phyloP scores from a whole-genome alignment of 169 alveolate species.

The Plasmodium yoelii region DNA sequence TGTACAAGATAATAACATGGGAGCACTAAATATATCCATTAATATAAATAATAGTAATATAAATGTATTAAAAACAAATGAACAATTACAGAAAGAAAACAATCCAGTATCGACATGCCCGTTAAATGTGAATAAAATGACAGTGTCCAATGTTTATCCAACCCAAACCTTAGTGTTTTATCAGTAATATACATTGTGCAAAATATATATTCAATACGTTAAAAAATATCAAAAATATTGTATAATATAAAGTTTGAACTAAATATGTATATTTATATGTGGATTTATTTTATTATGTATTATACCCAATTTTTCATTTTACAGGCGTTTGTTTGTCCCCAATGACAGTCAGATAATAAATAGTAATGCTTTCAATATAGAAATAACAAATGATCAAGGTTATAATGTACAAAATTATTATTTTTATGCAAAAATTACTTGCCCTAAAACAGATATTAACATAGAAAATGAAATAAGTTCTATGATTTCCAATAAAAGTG shows the following conservation, averaged over 20 bases:
- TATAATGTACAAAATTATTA: constrained; percentile 33
- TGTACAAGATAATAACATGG: constrained; percentile 32
- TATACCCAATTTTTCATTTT: constrained; percentile 3
- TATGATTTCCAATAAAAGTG: constrained; percentile 5
- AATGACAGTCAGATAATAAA: constrained; percentile 11
- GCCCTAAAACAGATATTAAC: constrained; percentile 29
- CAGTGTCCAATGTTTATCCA: constrained; percentile 14
- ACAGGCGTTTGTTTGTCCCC: constrained; percentile 63
- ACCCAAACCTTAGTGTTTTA: constrained; percentile 43
- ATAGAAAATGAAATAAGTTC: constrained; percentile 51
- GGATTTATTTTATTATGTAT: not conserved
- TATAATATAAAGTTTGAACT: not conserved
- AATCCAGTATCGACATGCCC: constrained; percentile 42
- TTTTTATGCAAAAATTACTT: constrained; percentile 64
- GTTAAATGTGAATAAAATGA: constrained; percentile 26
- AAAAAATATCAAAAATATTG: not conserved
- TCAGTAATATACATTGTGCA: constrained; percentile 42
- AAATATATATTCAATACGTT: not conserved
- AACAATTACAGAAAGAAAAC: constrained; percentile 27
- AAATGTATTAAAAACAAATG: constrained; percentile 39
- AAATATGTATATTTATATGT: not conserved
- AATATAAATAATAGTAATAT: constrained; percentile 38
- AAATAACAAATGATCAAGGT: constrained; percentile 45
- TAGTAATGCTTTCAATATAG: constrained; percentile 21
- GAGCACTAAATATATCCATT: constrained; percentile 20